Conservation (phyloP, 257 asterid genomes). For the Solanum peruvianum region DNA sequence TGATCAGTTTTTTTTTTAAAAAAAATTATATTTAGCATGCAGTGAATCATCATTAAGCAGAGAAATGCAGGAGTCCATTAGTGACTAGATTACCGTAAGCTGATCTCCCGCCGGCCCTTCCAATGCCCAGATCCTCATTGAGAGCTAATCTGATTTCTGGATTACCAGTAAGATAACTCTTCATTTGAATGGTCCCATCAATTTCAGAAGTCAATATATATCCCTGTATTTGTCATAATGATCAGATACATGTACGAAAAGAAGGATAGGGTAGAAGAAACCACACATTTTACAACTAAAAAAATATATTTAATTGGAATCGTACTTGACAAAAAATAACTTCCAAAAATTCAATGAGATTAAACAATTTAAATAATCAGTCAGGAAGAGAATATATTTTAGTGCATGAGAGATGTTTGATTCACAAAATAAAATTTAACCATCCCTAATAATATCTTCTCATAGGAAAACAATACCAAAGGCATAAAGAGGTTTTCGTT, state of each 20-base stretch:
- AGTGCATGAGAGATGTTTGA: not conserved
- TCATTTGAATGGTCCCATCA: constrained; percentile 99
- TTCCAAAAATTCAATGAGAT: not conserved
- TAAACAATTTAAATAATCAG: not conserved
- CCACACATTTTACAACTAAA: not conserved
- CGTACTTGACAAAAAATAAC: not conserved
- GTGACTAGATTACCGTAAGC: constrained; percentile 44
- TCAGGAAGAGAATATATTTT: not conserved
- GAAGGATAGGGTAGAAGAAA: not conserved
- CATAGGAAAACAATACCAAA: not conserved
- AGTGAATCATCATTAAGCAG: not conserved
- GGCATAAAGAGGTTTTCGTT: not conserved
- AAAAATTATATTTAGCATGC: not conserved
- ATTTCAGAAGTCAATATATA: constrained; percentile 97
- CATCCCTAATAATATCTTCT: not conserved
- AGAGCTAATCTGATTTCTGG: constrained; percentile 98
- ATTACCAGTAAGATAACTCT: constrained; percentile 95
- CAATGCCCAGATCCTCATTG: constrained; percentile 81
- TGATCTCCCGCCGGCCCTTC: constrained; percentile 54
- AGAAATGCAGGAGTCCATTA: not conserved
- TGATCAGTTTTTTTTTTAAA: not conserved
- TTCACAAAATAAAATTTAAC: not conserved
- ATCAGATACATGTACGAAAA: not conserved
- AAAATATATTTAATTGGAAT: not conserved
- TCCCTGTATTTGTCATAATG: constrained; percentile 16